phyloP scores from a whole-genome alignment of 805 yeast species.

The Yamadazyma nakazawae region DNA sequence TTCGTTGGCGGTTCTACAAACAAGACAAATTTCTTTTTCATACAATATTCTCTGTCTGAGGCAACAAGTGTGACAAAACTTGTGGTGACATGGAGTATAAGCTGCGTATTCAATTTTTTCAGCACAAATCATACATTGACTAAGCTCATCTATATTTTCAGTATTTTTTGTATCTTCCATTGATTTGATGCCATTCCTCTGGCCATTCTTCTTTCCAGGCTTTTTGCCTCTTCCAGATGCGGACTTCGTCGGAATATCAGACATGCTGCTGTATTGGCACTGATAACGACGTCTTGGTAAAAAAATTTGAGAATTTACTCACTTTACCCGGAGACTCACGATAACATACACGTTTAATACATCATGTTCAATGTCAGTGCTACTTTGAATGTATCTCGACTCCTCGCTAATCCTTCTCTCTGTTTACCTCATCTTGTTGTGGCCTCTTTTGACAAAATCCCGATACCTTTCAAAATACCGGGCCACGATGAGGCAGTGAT shows the following conservation, averaged over 20 bases:
- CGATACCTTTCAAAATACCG: constrained; percentile 48
- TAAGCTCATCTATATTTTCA: constrained; percentile 27
- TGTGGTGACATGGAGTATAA: constrained; percentile 79
- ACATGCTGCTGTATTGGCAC: background rate
- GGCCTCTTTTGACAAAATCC: constrained; percentile 56
- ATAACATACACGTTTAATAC: background rate
- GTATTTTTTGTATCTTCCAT: background rate
- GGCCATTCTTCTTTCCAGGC: background rate
- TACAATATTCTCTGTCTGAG: constrained; percentile 81
- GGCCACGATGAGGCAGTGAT: constrained; percentile 34
- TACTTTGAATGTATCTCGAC: constrained; percentile 60
- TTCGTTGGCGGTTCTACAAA: constrained; percentile 74
- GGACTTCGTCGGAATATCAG: constrained; percentile 9
- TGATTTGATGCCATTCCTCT: background rate
- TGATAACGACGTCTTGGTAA: background rate
- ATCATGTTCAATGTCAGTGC: constrained; percentile 67
- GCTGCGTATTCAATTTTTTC: constrained; percentile 62
- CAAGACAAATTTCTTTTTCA: constrained; percentile 68
- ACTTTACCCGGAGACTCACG: constrained; percentile 4
- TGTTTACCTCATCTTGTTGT: constrained; percentile 63
- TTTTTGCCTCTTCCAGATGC: constrained; percentile 7
- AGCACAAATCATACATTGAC: constrained; percentile 81
- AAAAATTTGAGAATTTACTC: constrained; percentile 1
- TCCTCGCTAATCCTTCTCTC: constrained; percentile 61
- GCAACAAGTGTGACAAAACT: constrained; percentile 77